A percentile compares a stretch with the other conserved stretches of the same genome.
These are phyloP conservation scores for Aspergillus sp. DNA, from an alignment of 2,329 filamentous ascomycete genomes.

Conservation along the genomic window DNA sequence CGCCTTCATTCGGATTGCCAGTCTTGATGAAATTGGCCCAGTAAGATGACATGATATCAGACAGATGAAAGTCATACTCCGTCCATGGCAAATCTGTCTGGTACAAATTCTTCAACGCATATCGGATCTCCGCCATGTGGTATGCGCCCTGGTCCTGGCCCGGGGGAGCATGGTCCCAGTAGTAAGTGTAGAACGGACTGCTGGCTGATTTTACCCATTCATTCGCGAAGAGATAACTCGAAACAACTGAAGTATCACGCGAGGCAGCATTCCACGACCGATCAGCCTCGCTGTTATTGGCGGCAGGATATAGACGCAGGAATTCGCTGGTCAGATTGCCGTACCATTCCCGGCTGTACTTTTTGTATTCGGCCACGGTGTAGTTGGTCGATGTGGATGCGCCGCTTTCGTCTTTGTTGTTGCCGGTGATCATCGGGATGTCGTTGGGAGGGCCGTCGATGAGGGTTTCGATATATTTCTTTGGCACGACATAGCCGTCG, in stretches of 20 bases:
- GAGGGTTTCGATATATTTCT: slow-evolving; percentile 21
- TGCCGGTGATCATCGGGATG: slow-evolving; percentile 32
- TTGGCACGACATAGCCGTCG: slow-evolving; percentile 20
- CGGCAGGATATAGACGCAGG: slow-evolving; percentile 22
- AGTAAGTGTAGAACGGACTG: slow-evolving; percentile 30
- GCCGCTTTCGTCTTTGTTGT: slow-evolving; percentile 30
- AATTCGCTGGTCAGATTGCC: slow-evolving; percentile 17
- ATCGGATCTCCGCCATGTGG: slow-evolving; percentile 36
- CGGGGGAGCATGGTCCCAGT: slow-evolving; percentile 33
- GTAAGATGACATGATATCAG: slow-evolving; percentile 26
- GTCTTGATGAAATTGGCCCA: slow-evolving; percentile 34
- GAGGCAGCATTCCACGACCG: slow-evolving; percentile 21
- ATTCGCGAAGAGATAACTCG: slow-evolving; percentile 23
- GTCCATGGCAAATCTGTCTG: slow-evolving; percentile 18
- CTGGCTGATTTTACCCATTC: slow-evolving; percentile 23
- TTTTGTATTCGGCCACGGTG: slow-evolving; percentile 25
- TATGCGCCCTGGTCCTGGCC: slow-evolving; percentile 31
- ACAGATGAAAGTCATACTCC: slow-evolving; percentile 22
- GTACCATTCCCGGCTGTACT: slow-evolving; percentile 27
- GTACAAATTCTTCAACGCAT: slow-evolving; percentile 34
- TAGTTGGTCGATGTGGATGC: slow-evolving; percentile 16
- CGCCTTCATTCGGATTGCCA: slow-evolving; percentile 17
- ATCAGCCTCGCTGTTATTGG: slow-evolving; percentile 15
- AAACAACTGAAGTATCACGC: slow-evolving; percentile 18
- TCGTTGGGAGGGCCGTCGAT: slow-evolving; percentile 25